These are phyloP conservation scores for Metarhizium humberi DNA, from an alignment of 2,329 filamentous ascomycete species.

Conservation along the genomic window DNA sequence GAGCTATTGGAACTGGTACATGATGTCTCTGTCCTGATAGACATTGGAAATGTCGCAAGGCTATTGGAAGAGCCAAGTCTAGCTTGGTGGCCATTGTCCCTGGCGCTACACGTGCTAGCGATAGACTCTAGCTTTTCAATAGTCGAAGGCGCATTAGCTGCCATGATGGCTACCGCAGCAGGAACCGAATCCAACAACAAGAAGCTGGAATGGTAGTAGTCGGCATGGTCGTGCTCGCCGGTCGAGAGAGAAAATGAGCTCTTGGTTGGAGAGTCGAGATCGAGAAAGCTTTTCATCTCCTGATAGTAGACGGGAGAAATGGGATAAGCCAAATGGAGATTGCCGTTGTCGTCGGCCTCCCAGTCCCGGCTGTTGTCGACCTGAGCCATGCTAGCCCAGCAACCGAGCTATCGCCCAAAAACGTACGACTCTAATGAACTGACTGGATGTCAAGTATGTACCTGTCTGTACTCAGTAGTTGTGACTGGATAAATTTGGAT, in stretches of 20 bases:
- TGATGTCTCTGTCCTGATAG: constrained; percentile 12
- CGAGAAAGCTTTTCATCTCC: constrained; percentile 9
- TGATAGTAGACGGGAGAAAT: neutral
- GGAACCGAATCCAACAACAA: constrained; percentile 7
- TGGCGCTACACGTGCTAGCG: neutral
- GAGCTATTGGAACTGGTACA: constrained; percentile 12
- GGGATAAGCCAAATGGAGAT: neutral
- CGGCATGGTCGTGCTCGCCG: neutral
- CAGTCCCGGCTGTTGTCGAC: constrained; percentile 1
- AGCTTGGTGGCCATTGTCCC: constrained; percentile 3
- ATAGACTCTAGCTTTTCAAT: neutral
- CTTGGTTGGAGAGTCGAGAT: constrained; percentile 5
- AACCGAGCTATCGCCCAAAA: neutral
- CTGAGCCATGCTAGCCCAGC: constrained; percentile 2
- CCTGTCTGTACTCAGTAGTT: neutral
- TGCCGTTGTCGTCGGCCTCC: neutral
- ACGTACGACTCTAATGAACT: neutral
- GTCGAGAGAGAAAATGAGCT: neutral
- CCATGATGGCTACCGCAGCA: constrained; percentile 1
- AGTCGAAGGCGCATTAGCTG: neutral
- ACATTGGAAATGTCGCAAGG: constrained; percentile 7
- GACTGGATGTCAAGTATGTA: neutral
- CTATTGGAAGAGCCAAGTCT: constrained; percentile 2
- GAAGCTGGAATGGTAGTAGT: constrained; percentile 4
- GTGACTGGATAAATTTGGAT: neutral